A percentile compares a stretch with the other conserved stretches of the same genome.
phyloP scores from a whole-genome alignment of 257 asterid species.

The Cynanchum wilfordii region DNA sequence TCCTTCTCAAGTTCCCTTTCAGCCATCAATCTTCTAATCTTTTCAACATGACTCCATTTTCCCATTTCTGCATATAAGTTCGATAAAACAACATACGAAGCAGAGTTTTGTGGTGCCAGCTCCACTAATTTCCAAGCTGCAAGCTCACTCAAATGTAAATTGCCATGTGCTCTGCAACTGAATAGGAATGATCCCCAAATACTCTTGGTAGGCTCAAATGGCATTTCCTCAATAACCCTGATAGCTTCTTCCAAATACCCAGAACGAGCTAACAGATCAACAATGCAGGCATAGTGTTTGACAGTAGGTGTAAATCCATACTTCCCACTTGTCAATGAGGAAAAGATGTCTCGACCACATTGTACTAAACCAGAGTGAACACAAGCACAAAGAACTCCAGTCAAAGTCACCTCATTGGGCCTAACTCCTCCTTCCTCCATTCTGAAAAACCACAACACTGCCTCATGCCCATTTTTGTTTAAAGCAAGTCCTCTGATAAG shows the following conservation, averaged over 20 bases:
- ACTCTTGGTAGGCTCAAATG: conserved; percentile 43
- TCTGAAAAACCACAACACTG: conserved; percentile 43
- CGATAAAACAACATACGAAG: conserved; percentile 47
- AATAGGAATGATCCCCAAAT: conserved; percentile 68
- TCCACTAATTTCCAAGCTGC: conserved; percentile 68
- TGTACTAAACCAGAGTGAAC: conserved; percentile 47
- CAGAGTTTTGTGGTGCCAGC: conserved; percentile 46
- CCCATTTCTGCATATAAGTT: conserved; percentile 59
- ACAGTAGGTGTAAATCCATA: conserved; percentile 52
- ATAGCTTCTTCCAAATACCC: conserved; percentile 46
- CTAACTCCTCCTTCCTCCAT: conserved; percentile 48
- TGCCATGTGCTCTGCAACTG: conserved; percentile 45
- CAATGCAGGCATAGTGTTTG: conserved; percentile 61
- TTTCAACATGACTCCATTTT: conserved; percentile 51
- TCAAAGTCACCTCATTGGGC: conserved; percentile 57
- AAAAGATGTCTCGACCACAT: conserved; percentile 45
- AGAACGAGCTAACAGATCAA: conserved; percentile 53
- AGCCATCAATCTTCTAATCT: conserved; percentile 44
- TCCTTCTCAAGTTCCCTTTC: conserved; percentile 49
- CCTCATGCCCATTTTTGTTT: conserved; percentile 51
- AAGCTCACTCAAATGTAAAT: conserved; percentile 44
- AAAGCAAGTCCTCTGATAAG: conserved; percentile 60
- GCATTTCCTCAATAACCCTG: conserved; percentile 45
- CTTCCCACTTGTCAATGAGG: conserved; percentile 31
- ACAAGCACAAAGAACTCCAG: conserved; percentile 54